Evolutionary conservation across 352 stramenopile genomes (phyloP).

Genomic region (Halophytophthora polymorphica): DNA sequence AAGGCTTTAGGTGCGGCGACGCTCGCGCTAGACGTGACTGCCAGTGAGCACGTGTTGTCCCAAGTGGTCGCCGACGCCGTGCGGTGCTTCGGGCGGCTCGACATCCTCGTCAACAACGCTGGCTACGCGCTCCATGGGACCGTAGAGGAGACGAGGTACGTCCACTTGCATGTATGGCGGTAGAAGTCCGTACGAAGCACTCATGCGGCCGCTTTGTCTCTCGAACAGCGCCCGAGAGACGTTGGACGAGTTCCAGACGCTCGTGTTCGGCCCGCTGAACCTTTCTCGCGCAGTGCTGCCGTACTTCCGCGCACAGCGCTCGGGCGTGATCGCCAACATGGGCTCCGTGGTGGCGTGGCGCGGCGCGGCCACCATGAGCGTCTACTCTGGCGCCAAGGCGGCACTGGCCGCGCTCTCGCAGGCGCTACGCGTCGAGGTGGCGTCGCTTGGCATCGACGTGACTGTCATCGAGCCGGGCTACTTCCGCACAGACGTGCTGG

Average conservation of each 20-base stretch:
- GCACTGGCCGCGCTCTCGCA: conserved; percentile 24
- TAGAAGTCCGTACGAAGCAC: too few species aligned
- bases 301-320: conserved; percentile 25
- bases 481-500: conserved; percentile 19
- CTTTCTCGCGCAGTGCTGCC: conserved; percentile 25
- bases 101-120: conserved; percentile 14
- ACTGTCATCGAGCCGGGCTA: conserved; percentile 19
- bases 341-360: conserved; percentile 20
- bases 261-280: conserved; percentile 26
- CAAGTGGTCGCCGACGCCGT: conserved; percentile 3
- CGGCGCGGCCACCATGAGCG: conserved; percentile 10
- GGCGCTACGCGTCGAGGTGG: conserved; percentile 22
- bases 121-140: conserved; percentile 8
- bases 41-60: conserved; percentile 3
- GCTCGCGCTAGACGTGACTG: conserved; percentile 17
- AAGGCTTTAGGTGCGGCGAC: not conserved
- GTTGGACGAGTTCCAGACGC: conserved; percentile 26
- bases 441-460: conserved; percentile 24
- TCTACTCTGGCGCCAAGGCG: conserved; percentile 30
- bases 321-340: conserved; percentile 31
- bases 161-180: not conserved
- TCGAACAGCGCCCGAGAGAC: conserved; percentile 13
- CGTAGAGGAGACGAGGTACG: conserved; percentile 11
- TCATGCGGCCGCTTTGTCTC: too few species aligned
- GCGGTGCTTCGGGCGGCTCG: conserved; percentile 7